Percentiles rank a stretch among this genome's conserved stretches.
These are phyloP conservation scores for Podila verticillata DNA, from an alignment of 192 early-diverging fungal genomes.

Conservation along the genomic window DNA sequence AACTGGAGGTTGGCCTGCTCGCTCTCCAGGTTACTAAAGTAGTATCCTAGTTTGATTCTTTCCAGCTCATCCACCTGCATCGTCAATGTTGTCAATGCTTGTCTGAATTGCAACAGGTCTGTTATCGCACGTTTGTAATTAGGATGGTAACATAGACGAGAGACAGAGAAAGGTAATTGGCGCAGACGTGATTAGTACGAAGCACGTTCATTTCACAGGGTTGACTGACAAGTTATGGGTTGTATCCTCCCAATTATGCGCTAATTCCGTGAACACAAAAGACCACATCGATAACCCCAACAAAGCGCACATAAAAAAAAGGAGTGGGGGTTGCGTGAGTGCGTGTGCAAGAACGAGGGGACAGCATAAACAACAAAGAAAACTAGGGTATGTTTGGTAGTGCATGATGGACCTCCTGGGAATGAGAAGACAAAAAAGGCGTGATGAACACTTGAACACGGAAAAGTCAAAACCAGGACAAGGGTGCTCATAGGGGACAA, in stretches of 20 bases:
- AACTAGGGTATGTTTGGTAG: neutral
- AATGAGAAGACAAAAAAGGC: neutral
- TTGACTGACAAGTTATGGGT: neutral
- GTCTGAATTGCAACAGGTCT: slow-evolving; percentile 55
- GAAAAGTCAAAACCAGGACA: too few species aligned
- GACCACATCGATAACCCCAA: too few species aligned
- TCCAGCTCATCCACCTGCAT: slow-evolving; percentile 62
- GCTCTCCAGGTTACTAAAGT: slow-evolving; percentile 54
- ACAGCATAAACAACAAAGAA: too few species aligned
- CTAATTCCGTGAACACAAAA: too few species aligned
- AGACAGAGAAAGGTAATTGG: neutral
- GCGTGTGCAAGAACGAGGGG: too few species aligned
- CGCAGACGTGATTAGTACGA: neutral
- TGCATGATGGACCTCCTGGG: slow-evolving; percentile 3
- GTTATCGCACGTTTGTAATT: neutral
- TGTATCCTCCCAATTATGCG: too few species aligned
- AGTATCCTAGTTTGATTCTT: slow-evolving; percentile 54
- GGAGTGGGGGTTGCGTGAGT: too few species aligned
- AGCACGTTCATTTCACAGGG: too few species aligned
- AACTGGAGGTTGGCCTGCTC: slow-evolving; percentile 57
- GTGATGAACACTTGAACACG: too few species aligned
- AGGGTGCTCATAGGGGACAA: too few species aligned
- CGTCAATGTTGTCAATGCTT: slow-evolving; percentile 53
- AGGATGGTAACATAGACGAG: neutral
- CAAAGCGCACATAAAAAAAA: too few species aligned